phyloP scores from a whole-genome alignment of 2,329 filamentous ascomycete species.

The Cytospora paraplurivora region DNA sequence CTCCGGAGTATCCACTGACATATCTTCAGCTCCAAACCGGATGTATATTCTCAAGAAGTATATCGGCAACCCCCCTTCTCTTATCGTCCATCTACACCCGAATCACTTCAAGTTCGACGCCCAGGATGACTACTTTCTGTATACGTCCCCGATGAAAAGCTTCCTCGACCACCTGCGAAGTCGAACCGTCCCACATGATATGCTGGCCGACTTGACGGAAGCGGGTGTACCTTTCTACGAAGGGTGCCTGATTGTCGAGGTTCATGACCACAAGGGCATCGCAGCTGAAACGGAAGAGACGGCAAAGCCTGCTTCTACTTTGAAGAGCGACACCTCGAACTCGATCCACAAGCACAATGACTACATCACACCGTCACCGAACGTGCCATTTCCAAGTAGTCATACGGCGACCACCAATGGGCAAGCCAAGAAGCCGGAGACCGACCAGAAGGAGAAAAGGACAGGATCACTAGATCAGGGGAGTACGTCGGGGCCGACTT shows the following conservation, averaged over 20 bases:
- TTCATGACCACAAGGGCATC: conserved; percentile 82
- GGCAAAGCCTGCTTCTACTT: conserved; percentile 52
- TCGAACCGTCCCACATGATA: conserved; percentile 84
- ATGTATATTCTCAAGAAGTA: conserved; percentile 42
- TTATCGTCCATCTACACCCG: conserved; percentile 82
- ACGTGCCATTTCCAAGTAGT: conserved; percentile 71
- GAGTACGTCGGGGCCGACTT: conserved; percentile 56
- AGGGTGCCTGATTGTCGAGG: conserved; percentile 88
- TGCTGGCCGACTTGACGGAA: conserved; percentile 75
- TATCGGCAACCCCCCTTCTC: conserved; percentile 70
- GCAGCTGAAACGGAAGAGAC: conserved; percentile 62
- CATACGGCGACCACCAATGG: conserved; percentile 36
- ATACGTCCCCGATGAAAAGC: conserved; percentile 87
- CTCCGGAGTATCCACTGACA: conserved; percentile 13
- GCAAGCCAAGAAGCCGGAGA: conserved; percentile 33
- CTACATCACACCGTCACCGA: conserved; percentile 87
- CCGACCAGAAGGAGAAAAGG: conserved; percentile 44
- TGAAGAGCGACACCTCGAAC: conserved; percentile 67
- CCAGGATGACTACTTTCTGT: conserved; percentile 88
- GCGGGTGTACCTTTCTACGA: conserved; percentile 84
- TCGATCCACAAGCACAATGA: conserved; percentile 93
- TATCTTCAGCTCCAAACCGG: conserved; percentile 30
- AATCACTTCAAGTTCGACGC: conserved; percentile 91
- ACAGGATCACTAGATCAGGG: conserved; percentile 57
- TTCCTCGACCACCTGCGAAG: conserved; percentile 75